Conservation (phyloP, 306 rosid genomes). For the Prosopis cineraria region DNA sequence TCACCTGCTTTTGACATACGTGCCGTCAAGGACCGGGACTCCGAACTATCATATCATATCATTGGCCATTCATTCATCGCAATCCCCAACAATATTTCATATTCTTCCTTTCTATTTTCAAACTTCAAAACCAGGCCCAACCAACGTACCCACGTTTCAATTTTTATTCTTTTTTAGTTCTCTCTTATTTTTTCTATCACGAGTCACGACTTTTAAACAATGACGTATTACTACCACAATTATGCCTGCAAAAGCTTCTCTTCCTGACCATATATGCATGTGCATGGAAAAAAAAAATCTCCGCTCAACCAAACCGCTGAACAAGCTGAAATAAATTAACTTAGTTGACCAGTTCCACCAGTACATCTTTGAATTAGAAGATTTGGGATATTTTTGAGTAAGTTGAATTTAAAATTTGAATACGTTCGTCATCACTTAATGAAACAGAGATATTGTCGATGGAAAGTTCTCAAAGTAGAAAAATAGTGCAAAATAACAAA, state of each 20-base stretch:
- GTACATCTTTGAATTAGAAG: background rate
- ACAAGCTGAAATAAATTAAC: background rate
- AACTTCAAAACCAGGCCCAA: no score
- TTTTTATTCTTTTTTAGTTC: background rate
- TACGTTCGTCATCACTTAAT: background rate
- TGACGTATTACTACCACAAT: background rate
- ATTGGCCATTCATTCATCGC: background rate
- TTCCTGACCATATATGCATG: background rate
- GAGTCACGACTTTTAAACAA: background rate
- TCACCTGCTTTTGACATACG: conserved; percentile 62
- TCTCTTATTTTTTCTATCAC: no score
- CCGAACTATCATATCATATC: conserved; percentile 45
- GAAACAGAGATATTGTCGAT: background rate
- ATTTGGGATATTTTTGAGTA: background rate
- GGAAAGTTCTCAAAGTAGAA: background rate
- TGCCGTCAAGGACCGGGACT: conserved; percentile 67
- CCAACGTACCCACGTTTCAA: background rate
- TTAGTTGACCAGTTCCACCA: background rate
- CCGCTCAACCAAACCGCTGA: background rate
- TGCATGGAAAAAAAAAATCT: no score
- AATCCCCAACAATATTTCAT: background rate
- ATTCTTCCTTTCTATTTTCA: no score
- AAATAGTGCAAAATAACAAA: background rate
- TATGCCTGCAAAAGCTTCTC: background rate
- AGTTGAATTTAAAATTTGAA: background rate